These are phyloP conservation scores for Pichia sp. DNA, from an alignment of 1,139 yeast species.

Conservation along the genomic window DNA sequence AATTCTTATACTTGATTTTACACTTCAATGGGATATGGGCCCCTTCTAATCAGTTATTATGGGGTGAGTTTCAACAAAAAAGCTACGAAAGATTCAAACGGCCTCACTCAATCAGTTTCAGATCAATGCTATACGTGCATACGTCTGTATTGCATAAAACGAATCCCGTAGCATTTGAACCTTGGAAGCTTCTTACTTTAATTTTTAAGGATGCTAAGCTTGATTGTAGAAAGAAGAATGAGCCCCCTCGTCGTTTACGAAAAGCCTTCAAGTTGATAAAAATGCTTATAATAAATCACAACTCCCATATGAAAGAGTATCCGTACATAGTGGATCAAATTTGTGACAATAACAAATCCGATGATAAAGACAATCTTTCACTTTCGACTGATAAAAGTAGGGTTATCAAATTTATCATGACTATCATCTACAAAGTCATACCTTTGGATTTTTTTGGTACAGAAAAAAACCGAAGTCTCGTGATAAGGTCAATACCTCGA, in stretches of 20 bases:
- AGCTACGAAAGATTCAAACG: background rate
- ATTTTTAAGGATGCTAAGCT: conserved; percentile 16
- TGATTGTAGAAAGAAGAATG: background rate
- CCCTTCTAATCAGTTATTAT: conserved; percentile 26
- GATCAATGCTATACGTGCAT: conserved; percentile 23
- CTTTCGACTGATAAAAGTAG: conserved; percentile 28
- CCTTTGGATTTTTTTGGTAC: conserved; percentile 58
- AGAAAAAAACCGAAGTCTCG: conserved; percentile 40
- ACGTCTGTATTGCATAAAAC: conserved; percentile 7
- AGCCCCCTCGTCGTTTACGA: conserved; percentile 28
- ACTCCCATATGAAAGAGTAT: conserved; percentile 27
- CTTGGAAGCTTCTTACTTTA: conserved; percentile 7
- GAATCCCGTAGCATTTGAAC: conserved; percentile 23
- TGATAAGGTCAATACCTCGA: conserved; percentile 38
- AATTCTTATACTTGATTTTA: conserved; percentile 36
- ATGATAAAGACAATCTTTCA: conserved; percentile 22
- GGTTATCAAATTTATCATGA: conserved; percentile 41
- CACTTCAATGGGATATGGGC: conserved; percentile 31
- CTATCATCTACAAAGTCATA: conserved; percentile 44
- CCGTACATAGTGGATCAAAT: conserved; percentile 30
- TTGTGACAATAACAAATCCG: conserved; percentile 17
- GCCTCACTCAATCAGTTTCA: conserved; percentile 9
- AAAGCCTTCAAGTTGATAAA: conserved; percentile 18
- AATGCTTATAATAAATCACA: conserved; percentile 29
- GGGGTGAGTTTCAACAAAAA: conserved; percentile 33